phyloP scores from a whole-genome alignment of 345 rosid species.

The Hypericum perforatum region DNA sequence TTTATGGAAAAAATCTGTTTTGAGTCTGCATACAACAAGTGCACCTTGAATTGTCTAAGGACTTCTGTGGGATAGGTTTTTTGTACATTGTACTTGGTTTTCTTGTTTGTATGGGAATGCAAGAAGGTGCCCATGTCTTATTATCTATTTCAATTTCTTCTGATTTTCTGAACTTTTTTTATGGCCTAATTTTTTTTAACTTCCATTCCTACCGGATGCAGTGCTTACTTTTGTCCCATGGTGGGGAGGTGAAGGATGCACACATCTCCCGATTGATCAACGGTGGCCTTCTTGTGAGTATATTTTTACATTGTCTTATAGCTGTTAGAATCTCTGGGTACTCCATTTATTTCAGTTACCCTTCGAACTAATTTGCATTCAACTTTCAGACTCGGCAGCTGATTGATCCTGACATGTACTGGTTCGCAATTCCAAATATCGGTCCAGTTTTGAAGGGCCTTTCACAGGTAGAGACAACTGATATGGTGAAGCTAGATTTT shows the following conservation, averaged over 20 bases:
- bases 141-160: too few species aligned
- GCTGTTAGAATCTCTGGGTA: too few species aligned
- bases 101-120: too few species aligned
- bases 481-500: background rate
- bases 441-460: conserved; percentile 81
- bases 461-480: conserved; percentile 44
- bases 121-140: too few species aligned
- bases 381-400: conserved; percentile 60
- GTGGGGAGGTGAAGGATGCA: conserved; percentile 65
- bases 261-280: conserved; percentile 69
- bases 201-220: conserved; percentile 20
- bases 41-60: too few species aligned
- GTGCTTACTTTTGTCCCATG: conserved; percentile 60
- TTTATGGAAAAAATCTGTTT: too few species aligned
- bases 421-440: conserved; percentile 84
- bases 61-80: too few species aligned
- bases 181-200: too few species aligned
- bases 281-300: conserved; percentile 81
- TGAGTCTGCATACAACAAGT: too few species aligned
- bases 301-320: background rate
- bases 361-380: background rate
- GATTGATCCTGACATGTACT: conserved; percentile 73
- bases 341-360: too few species aligned
- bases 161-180: too few species aligned
- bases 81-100: too few species aligned